These are phyloP conservation scores for Crucibulum laeve DNA, from an alignment of 768 basidiomycete genomes.

Conservation along the genomic window DNA sequence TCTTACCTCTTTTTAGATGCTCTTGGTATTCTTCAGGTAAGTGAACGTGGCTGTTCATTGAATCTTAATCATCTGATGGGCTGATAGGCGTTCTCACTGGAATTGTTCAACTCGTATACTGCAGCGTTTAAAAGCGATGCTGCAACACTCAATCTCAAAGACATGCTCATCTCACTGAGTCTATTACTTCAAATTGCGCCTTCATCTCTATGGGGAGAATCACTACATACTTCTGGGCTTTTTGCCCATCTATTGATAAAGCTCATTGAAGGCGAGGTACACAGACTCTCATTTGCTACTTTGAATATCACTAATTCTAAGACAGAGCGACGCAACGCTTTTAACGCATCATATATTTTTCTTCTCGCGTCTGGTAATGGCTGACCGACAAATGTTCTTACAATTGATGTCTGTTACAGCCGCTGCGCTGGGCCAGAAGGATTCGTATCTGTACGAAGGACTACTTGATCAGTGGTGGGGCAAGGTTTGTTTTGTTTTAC, in stretches of 20 bases:
- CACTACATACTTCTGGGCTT: conserved; percentile 70
- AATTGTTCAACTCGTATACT: conserved; percentile 55
- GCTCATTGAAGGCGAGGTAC: conserved; percentile 65
- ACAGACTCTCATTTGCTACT: conserved; percentile 3
- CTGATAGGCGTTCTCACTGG: conserved; percentile 46
- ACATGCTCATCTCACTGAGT: conserved; percentile 55
- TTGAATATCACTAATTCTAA: neutral
- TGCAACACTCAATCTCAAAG: conserved; percentile 51
- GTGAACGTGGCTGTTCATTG: conserved; percentile 9
- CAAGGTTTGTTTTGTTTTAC: conserved; percentile 43
- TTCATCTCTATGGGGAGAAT: conserved; percentile 62
- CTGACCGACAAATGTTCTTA: conserved; percentile 63
- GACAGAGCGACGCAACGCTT: conserved; percentile 35
- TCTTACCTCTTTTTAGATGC: conserved; percentile 79
- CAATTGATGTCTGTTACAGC: conserved; percentile 67
- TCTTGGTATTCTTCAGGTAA: conserved; percentile 56
- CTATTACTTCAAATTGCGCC: conserved; percentile 63
- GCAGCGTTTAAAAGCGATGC: conserved; percentile 46
- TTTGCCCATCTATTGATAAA: conserved; percentile 59
- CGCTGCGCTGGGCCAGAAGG: conserved; percentile 36
- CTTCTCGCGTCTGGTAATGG: conserved; percentile 68
- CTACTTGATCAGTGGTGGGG: conserved; percentile 82
- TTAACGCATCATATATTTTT: conserved; percentile 71
- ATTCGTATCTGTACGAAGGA: conserved; percentile 56
- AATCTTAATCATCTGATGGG: neutral